Base-by-base conservation (phyloP, 139 green algal genomes). In the Picochlorum sp. region DNA sequence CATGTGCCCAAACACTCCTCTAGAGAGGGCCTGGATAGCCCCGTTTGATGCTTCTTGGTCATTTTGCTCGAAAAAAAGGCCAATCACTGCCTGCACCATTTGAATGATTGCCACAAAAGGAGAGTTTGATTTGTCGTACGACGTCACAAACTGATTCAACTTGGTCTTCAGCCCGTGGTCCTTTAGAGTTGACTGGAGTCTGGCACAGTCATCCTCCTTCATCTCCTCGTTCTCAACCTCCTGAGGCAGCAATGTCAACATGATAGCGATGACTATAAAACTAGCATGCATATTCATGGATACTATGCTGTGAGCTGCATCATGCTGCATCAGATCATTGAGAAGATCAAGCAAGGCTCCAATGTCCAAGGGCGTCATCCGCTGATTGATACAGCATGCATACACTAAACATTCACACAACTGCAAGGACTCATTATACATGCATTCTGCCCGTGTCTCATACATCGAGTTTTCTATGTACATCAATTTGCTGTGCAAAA, bases 401-500 rank as follows among this genome's bases (percentile, higher is more conserved):
- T 86, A 87, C 26, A 86, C 72, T 58, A 92, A 76, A 61, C 80
- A 86, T 47, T 84, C 64, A 76, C 71, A 75, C n/a, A 69, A 50
- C 4, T 65, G n/a, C 34, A 41, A 41, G 7, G 34, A 41, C 34
- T 41, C 34, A 8, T 41, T 41, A 41, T 41, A 41, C 34, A 41
- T 41, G 8, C 34, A 41, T 11, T 41, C 34, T 41, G 34, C 34
- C 34, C 34, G 34, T 41, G 34, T 13, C 34, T 11, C 34, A 41
- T 41, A 41, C 34, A 41, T 41, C 0, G 34, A 41, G 34, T 41
- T 41, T 41, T 41, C 16, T 54, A 54, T 54, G 47, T 54, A 21
- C 16, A 21, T 20, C 4, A 49, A 56, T 28, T 69, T 76, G 59
- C 78, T 69, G 75, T 84, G 71, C 32, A 49, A 23, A 72, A 41